These are phyloP conservation scores for Lanzia echinophila DNA, from an alignment of 2,329 filamentous ascomycete species.

Conservation along the genomic window DNA sequence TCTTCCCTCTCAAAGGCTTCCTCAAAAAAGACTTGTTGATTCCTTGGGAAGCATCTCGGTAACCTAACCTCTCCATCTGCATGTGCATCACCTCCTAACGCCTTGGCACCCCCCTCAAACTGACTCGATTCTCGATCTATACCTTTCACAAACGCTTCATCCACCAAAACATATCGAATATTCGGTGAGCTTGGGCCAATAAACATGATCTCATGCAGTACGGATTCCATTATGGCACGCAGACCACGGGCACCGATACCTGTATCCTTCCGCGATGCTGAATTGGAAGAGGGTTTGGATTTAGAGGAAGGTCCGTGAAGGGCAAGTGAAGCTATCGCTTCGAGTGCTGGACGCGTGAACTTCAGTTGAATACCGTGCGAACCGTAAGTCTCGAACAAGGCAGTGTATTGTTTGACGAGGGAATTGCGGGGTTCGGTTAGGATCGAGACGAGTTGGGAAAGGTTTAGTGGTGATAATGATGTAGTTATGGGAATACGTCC, in stretches of 20 bases:
- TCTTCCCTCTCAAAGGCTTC: conserved; percentile 61
- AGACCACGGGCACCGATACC: conserved; percentile 62
- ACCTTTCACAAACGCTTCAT: conserved; percentile 41
- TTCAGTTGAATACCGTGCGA: conserved; percentile 65
- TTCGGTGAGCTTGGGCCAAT: conserved; percentile 53
- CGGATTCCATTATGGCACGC: conserved; percentile 73
- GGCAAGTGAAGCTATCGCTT: conserved; percentile 61
- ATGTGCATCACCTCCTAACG: conserved; percentile 49
- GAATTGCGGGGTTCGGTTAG: conserved; percentile 89
- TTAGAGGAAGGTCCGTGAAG: conserved; percentile 33
- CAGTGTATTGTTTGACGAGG: conserved; percentile 79
- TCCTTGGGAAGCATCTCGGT: conserved; percentile 57
- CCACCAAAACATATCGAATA: conserved; percentile 67
- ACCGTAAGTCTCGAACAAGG: conserved; percentile 70
- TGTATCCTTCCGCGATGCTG: neutral
- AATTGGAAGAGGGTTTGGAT: neutral
- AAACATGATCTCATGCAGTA: conserved; percentile 75
- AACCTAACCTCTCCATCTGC: conserved; percentile 34
- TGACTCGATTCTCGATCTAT: neutral
- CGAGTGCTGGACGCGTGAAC: conserved; percentile 77
- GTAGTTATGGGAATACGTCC: conserved; percentile 90
- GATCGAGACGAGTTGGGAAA: conserved; percentile 69
- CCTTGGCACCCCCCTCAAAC: conserved; percentile 35
- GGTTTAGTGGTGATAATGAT: conserved; percentile 69
- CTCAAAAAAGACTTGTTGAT: conserved; percentile 63